Percentiles rank a stretch among this genome's conserved stretches.
phyloP scores from a whole-genome alignment of 306 rosid genomes.

The Argentina anserina region DNA sequence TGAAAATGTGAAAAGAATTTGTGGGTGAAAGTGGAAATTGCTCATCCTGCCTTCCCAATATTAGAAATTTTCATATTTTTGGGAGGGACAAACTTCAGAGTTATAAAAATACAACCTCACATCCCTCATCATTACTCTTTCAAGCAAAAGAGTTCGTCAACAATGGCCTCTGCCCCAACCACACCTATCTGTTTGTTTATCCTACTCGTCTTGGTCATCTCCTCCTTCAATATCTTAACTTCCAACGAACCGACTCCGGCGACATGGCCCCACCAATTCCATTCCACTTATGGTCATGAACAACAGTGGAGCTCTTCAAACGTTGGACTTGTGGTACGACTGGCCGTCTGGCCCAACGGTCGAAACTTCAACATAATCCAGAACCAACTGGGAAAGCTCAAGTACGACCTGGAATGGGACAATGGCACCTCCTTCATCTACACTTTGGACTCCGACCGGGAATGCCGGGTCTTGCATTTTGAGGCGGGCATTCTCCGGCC shows the following conservation, averaged over 20 bases:
- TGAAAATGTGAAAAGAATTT: neutral
- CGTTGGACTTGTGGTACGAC: conserved; percentile 81
- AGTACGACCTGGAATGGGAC: conserved; percentile 81
- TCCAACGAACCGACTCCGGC: conserved; percentile 35
- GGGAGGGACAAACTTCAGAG: neutral
- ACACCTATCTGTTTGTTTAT: neutral
- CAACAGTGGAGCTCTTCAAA: conserved; percentile 44
- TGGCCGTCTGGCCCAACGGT: conserved; percentile 98
- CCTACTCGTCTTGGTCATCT: neutral
- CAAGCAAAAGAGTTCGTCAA: neutral
- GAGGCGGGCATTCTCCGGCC: conserved; percentile 79
- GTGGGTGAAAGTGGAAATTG: neutral
- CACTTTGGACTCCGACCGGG: conserved; percentile 32
- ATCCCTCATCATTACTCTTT: neutral
- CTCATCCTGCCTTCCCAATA: neutral
- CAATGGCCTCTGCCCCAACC: conserved; percentile 1
- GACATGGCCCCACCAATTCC: conserved; percentile 71
- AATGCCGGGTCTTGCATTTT: conserved; percentile 39
- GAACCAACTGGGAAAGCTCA: conserved; percentile 49
- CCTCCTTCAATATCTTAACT: neutral
- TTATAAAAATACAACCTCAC: neutral
- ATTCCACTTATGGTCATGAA: conserved; percentile 68
- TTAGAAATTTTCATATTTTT: neutral
- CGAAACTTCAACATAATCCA: conserved; percentile 89
- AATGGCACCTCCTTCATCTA: conserved; percentile 82